Base-by-base conservation (phyloP, 2,329 filamentous ascomycete genomes). In the Nothophoma quercina region DNA sequence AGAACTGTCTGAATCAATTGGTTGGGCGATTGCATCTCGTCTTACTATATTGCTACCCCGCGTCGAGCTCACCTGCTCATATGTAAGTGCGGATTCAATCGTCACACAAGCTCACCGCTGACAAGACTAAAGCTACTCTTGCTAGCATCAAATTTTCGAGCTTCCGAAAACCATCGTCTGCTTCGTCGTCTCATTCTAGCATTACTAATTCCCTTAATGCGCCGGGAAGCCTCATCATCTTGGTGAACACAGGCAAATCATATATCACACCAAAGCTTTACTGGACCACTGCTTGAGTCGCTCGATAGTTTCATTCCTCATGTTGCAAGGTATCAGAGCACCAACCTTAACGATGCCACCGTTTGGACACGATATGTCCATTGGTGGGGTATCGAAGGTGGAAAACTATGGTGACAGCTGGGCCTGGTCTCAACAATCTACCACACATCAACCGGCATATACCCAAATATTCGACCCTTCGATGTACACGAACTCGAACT, bases 291-390 rank as follows among this genome's bases (percentile, higher is more conserved):
- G 6, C 9, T 4, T 10, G 5, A 5, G 8, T 9, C 8, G 10
- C 19, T n/a, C 19, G 5, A 4, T 29, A 34, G 19, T 25, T 18
- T 5, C 29, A 40, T 59, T 66, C 69, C 66, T 51, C 68, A 73
- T 72, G 70, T 72, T 72, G 68, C 70, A 72, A 60, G 67, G 68
- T 48, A 67, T 71, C 30, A 57, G 69, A 48, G 62, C 69, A 57
- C 66, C 71, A 58, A 67, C 64, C 47, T 48, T 72, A 59, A 69
- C 66, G 60, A 70, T 73, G 70, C 66, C 70, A 59, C 60, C 69
- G 41, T 73, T 70, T 60, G 70, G 68, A 57, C 69, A 71, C 44
- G 60, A 69, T 40, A 46, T 71, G 64, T 69, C 70, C 48, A 52
- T 68, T 29, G 54, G 60, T 28, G 68, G 69, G 36, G 59, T 63